Conservation (phyloP, 73 alveolate genomes). For the Tetrahymena borealis region DNA sequence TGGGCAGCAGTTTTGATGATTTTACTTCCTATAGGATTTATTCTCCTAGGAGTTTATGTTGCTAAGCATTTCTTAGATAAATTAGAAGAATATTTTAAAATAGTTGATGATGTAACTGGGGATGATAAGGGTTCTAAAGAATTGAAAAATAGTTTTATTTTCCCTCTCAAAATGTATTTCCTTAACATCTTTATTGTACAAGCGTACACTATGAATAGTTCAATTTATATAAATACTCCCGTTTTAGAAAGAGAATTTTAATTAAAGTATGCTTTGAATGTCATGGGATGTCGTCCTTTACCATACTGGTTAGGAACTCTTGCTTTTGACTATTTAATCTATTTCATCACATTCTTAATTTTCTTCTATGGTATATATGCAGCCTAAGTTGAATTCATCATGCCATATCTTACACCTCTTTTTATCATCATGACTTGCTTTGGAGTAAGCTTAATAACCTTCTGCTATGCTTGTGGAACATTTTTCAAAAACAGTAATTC, state of each 20-base stretch:
- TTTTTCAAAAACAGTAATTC: not conserved
- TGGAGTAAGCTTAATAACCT: not conserved
- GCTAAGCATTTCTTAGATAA: not conserved
- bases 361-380: not conserved
- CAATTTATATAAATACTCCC: conserved; percentile 11
- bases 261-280: conserved; percentile 25
- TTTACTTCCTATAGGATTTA: conserved; percentile 4
- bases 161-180: conserved; percentile 13
- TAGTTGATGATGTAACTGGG: conserved; percentile 9
- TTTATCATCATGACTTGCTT: not conserved
- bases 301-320: conserved; percentile 47
- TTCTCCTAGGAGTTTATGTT: conserved; percentile 6
- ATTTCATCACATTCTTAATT: not conserved
- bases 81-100: not conserved
- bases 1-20: conserved; percentile 17
- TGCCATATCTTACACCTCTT: not conserved
- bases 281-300: conserved; percentile 40
- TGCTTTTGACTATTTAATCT: conserved; percentile 10
- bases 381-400: not conserved
- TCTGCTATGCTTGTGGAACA: not conserved
- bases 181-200: conserved; percentile 1
- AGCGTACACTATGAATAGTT: conserved; percentile 31
- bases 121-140: not conserved
- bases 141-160: not conserved
- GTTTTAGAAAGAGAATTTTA: conserved; percentile 38